phyloP scores from a whole-genome alignment of 2,329 filamentous ascomycete genomes.

The Tolypocladium pustulatum region DNA sequence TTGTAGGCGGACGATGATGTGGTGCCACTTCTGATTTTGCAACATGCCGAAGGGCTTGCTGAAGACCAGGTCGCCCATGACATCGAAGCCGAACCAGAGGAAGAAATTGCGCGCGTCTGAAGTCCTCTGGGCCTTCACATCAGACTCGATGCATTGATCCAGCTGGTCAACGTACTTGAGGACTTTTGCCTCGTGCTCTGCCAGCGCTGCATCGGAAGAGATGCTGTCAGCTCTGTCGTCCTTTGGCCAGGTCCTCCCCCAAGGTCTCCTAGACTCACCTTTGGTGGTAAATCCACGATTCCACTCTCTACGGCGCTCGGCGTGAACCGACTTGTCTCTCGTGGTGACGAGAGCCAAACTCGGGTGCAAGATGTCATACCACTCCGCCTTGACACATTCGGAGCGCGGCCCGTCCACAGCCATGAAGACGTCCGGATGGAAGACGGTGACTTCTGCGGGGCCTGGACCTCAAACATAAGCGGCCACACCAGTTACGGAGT shows the following conservation, averaged over 20 bases:
- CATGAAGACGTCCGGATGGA: constrained; percentile 13
- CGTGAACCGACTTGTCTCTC: background rate
- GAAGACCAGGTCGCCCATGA: constrained; percentile 26
- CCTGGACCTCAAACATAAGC: constrained; percentile 2
- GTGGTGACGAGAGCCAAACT: background rate
- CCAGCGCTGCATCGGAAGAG: background rate
- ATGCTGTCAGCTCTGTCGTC: background rate
- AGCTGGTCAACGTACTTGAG: background rate
- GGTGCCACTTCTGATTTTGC: constrained; percentile 13
- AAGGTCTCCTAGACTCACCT: background rate
- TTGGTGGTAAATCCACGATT: background rate
- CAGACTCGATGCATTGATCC: background rate
- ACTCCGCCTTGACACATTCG: constrained; percentile 14
- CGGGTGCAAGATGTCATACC: constrained; percentile 2
- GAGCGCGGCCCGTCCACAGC: constrained; percentile 12
- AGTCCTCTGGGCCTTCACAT: constrained; percentile 7
- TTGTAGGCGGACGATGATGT: constrained; percentile 14
- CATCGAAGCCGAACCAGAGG: constrained; percentile 20
- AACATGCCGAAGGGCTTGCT: constrained; percentile 25
- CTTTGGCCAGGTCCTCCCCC: background rate
- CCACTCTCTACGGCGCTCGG: background rate
- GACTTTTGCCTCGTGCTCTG: background rate
- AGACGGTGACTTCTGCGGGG: constrained; percentile 14
- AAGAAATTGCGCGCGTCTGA: constrained; percentile 12
- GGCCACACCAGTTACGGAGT: background rate